A percentile compares a stretch with the other conserved stretches of the same genome.
phyloP scores from a whole-genome alignment of 805 yeast genomes.

The Saccharomycopsis synnaedendra region DNA sequence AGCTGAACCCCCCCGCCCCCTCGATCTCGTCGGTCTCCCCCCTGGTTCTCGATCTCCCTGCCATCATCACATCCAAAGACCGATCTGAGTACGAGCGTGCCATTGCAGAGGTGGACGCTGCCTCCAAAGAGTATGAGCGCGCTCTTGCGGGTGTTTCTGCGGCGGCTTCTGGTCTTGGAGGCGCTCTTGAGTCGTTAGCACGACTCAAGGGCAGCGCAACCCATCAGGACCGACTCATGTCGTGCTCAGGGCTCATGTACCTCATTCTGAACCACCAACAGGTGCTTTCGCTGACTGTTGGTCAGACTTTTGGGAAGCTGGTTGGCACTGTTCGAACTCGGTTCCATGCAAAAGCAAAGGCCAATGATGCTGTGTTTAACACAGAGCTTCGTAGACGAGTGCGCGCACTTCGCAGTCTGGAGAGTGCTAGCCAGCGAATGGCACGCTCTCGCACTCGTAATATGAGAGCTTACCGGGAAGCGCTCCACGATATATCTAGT shows the following conservation, averaged over 20 bases:
- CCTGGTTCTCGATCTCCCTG: conserved; percentile 48
- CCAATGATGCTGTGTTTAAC: conserved; percentile 44
- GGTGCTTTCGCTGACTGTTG: conserved; percentile 47
- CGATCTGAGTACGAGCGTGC: conserved; percentile 37
- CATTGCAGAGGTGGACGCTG: conserved; percentile 34
- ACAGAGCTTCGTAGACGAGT: conserved; percentile 41
- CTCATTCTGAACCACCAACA: conserved; percentile 70
- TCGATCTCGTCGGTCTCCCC: conserved; percentile 22
- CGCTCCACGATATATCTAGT: conserved; percentile 53
- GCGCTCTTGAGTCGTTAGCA: conserved; percentile 54
- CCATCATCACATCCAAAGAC: conserved; percentile 49
- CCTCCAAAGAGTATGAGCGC: conserved; percentile 35
- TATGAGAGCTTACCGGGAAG: conserved; percentile 53
- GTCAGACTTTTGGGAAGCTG: conserved; percentile 45
- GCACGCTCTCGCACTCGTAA: conserved; percentile 53
- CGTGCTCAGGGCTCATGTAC: conserved; percentile 69
- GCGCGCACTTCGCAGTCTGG: conserved; percentile 43
- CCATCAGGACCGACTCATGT: conserved; percentile 45
- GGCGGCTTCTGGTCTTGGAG: conserved; percentile 64
- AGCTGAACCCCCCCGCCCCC: too few species aligned
- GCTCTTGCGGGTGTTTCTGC: conserved; percentile 37
- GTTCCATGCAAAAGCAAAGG: conserved; percentile 32
- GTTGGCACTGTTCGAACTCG: conserved; percentile 31
- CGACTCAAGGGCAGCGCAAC: conserved; percentile 49
- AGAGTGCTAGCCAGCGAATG: conserved; percentile 45